Percentiles rank a stretch among this genome's conserved stretches.
phyloP scores from a whole-genome alignment of 2,329 filamentous ascomycete species.

The Dendrostoma leiphaemia region DNA sequence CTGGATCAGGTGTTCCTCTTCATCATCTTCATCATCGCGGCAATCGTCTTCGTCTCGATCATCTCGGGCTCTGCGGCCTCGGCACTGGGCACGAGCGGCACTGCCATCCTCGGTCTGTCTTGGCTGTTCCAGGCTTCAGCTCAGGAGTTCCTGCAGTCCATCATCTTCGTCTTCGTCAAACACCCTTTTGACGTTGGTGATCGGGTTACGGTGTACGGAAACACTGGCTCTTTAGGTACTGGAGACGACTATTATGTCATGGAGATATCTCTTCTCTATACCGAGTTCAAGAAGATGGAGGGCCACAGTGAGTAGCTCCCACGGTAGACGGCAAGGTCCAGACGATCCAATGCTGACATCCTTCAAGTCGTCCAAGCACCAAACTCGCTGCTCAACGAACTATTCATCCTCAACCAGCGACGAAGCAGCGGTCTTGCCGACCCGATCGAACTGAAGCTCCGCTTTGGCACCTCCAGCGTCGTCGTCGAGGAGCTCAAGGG shows the following conservation, averaged over 20 bases:
- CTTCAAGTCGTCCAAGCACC: conserved; percentile 77
- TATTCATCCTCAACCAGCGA: conserved; percentile 94
- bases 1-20: conserved; percentile 87
- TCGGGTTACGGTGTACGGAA: conserved; percentile 87
- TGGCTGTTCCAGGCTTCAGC: conserved; percentile 93
- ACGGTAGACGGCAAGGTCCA: no score
- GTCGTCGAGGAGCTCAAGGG: conserved; percentile 81
- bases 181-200: conserved; percentile 97
- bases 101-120: conserved; percentile 80
- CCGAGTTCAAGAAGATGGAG: conserved; percentile 98
- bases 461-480: conserved; percentile 80
- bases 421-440: conserved; percentile 87
- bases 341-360: background rate
- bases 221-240: conserved; percentile 71
- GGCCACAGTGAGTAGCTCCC: conserved; percentile 64
- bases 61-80: conserved; percentile 89
- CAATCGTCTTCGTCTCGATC: conserved; percentile 85
- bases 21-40: conserved; percentile 74
- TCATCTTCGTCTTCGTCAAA: conserved; percentile 95
- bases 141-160: conserved; percentile 89
- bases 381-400: conserved; percentile 86
- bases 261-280: conserved; percentile 88
- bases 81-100: conserved; percentile 85
- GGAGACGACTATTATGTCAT: conserved; percentile 97
- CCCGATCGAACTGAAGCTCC: conserved; percentile 78